Percentiles rank a stretch among this genome's conserved stretches.
Evolutionary conservation across 352 stramenopile genomes (phyloP).

Genomic region (Hyaloperonospora brassicae): DNA sequence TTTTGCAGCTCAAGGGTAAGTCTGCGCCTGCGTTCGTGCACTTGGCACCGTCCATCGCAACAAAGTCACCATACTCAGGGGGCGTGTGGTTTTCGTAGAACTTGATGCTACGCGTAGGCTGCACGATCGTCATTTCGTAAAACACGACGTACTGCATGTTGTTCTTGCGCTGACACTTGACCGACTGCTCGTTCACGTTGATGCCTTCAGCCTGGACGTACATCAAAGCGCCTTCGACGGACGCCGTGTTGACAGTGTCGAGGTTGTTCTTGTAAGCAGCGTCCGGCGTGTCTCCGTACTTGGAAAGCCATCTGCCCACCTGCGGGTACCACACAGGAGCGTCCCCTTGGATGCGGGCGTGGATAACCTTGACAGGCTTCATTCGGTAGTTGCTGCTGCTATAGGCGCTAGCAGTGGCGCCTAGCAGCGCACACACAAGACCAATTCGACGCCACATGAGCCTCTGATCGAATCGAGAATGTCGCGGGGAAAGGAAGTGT

Average conservation of each 20-base stretch:
- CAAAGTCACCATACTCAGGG: slow-evolving; percentile 44
- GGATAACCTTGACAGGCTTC: slow-evolving; percentile 38
- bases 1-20: slow-evolving; percentile 38
- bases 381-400: slow-evolving; percentile 31
- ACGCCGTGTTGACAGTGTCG: slow-evolving; percentile 58
- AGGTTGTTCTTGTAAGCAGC: slow-evolving; percentile 32
- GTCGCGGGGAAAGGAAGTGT: too few relatives aligned
- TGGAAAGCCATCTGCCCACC: slow-evolving; percentile 29
- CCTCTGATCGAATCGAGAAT: too few relatives aligned
- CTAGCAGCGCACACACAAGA: too few relatives aligned
- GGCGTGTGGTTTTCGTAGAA: slow-evolving; percentile 36
- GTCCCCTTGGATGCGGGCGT: slow-evolving; percentile 52
- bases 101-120: slow-evolving; percentile 39
- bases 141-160: slow-evolving; percentile 66
- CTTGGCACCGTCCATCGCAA: slow-evolving; percentile 55
- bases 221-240: slow-evolving; percentile 57
- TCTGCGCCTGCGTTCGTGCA: slow-evolving; percentile 38
- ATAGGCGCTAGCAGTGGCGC: slow-evolving; percentile 1
- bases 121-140: slow-evolving; percentile 60
- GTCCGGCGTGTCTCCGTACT: slow-evolving; percentile 35
- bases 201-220: slow-evolving; percentile 63
- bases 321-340: slow-evolving; percentile 32
- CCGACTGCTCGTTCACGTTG: slow-evolving; percentile 41
- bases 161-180: slow-evolving; percentile 60
- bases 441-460: too few relatives aligned